These are phyloP conservation scores for Tympanopsis confertula DNA, from an alignment of 2,329 filamentous ascomycete genomes.

Conservation along the genomic window DNA sequence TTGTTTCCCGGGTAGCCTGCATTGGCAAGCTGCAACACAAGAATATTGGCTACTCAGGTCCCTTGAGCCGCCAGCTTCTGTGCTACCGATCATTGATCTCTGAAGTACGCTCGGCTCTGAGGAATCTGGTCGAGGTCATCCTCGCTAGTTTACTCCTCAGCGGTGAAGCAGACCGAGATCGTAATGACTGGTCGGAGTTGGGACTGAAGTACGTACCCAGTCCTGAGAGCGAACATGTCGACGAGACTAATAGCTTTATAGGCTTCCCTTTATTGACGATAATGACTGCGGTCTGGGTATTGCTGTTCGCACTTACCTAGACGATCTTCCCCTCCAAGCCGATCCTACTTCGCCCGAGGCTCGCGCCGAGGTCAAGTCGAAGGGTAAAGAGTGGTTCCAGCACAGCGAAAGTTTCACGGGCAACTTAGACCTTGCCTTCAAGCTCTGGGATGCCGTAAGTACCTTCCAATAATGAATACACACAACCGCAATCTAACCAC, in stretches of 20 bases:
- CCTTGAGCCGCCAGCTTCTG: slow-evolving; percentile 50
- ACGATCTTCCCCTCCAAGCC: slow-evolving; percentile 37
- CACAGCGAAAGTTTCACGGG: background rate
- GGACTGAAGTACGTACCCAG: slow-evolving; percentile 32
- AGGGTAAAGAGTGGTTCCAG: slow-evolving; percentile 1
- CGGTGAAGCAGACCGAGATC: slow-evolving; percentile 41
- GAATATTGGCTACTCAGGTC: slow-evolving; percentile 55
- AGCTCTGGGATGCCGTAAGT: slow-evolving; percentile 1
- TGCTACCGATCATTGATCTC: slow-evolving; percentile 52
- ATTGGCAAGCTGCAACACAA: slow-evolving; percentile 48
- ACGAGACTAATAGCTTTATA: slow-evolving; percentile 3
- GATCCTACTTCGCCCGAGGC: slow-evolving; percentile 3
- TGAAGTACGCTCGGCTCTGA: slow-evolving; percentile 41
- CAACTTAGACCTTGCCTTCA: background rate
- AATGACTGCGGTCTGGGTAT: slow-evolving; percentile 39
- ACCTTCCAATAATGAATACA: too few species aligned
- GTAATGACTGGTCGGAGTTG: slow-evolving; percentile 30
- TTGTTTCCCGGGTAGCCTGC: slow-evolving; percentile 53
- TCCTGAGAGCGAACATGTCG: slow-evolving; percentile 2
- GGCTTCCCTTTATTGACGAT: slow-evolving; percentile 35
- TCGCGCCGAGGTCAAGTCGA: background rate
- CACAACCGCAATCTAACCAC: too few species aligned
- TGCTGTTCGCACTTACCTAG: slow-evolving; percentile 41
- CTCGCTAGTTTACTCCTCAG: slow-evolving; percentile 45
- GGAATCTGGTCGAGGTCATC: slow-evolving; percentile 50